These are phyloP conservation scores for Candida glaebosa DNA, from an alignment of 805 yeast species.

Conservation along the genomic window DNA sequence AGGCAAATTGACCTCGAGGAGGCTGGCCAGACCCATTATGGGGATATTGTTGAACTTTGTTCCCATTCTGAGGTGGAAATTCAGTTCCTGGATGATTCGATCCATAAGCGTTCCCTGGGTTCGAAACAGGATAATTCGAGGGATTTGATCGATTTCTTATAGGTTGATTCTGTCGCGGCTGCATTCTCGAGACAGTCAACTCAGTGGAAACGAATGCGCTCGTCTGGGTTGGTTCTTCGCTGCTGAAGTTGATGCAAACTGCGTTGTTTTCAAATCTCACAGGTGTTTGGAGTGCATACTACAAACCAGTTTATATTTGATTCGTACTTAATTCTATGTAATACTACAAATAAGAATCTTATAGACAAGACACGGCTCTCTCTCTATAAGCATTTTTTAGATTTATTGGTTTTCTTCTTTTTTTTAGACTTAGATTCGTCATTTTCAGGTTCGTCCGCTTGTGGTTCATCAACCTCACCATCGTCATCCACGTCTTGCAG, in stretches of 20 bases:
- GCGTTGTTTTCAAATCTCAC: no score
- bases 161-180: slow-evolving; percentile 1
- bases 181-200: background rate
- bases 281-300: background rate
- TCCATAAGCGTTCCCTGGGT: background rate
- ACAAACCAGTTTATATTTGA: no score
- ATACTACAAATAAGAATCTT: no score
- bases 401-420: slow-evolving; percentile 9
- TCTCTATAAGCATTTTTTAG: no score
- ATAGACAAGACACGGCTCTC: no score
- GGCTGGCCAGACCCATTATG: background rate
- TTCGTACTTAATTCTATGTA: no score
- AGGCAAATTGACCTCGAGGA: background rate
- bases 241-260: no score
- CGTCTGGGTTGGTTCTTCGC: background rate
- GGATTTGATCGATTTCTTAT: background rate
- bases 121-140: background rate
- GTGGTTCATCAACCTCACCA: background rate
- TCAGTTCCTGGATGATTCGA: background rate
- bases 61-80: background rate
- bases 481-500: slow-evolving; percentile 2
- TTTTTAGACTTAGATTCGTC: slow-evolving; percentile 6
- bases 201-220: background rate
- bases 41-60: background rate
- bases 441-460: background rate